These are phyloP conservation scores for Neofusicoccum laricinum DNA, from an alignment of 2,329 filamentous ascomycete species.

Conservation along the genomic window DNA sequence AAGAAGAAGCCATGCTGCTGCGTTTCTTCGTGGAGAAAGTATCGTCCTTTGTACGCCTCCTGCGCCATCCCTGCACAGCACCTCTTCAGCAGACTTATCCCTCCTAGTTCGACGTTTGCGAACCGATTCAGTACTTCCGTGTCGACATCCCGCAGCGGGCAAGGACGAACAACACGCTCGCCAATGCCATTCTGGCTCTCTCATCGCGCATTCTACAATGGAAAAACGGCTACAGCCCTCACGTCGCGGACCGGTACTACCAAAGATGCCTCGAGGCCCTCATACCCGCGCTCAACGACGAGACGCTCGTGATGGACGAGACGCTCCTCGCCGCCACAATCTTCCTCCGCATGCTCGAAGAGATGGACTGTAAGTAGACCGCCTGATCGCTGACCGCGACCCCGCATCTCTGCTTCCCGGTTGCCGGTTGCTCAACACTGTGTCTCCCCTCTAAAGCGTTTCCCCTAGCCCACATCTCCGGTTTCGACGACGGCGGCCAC, in stretches of 20 bases:
- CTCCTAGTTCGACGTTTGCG: conserved; percentile 35
- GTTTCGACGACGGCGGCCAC: conserved; percentile 37
- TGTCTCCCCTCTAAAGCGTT: neutral
- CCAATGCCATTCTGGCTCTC: conserved; percentile 43
- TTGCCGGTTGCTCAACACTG: neutral
- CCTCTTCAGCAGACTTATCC: neutral
- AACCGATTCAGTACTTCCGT: conserved; percentile 31
- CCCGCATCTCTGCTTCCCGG: too few species aligned
- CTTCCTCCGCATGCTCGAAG: conserved; percentile 40
- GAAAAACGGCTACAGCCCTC: conserved; percentile 38
- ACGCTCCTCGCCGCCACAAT: conserved; percentile 41
- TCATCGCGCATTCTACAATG: conserved; percentile 43
- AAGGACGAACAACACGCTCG: conserved; percentile 37
- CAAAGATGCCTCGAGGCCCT: conserved; percentile 40
- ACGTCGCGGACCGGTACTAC: conserved; percentile 42
- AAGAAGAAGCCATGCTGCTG: conserved; percentile 36
- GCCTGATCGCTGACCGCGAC: neutral
- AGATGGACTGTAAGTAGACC: conserved; percentile 35
- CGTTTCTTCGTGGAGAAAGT: conserved; percentile 37
- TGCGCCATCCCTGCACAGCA: conserved; percentile 1
- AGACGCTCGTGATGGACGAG: conserved; percentile 39
- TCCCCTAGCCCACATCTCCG: conserved; percentile 28
- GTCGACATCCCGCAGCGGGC: conserved; percentile 35
- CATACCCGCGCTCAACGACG: conserved; percentile 41
- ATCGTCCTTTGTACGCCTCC: conserved; percentile 31